Conservation (phyloP, 345 rosid genomes). For the Dipteronia dyeriana region DNA sequence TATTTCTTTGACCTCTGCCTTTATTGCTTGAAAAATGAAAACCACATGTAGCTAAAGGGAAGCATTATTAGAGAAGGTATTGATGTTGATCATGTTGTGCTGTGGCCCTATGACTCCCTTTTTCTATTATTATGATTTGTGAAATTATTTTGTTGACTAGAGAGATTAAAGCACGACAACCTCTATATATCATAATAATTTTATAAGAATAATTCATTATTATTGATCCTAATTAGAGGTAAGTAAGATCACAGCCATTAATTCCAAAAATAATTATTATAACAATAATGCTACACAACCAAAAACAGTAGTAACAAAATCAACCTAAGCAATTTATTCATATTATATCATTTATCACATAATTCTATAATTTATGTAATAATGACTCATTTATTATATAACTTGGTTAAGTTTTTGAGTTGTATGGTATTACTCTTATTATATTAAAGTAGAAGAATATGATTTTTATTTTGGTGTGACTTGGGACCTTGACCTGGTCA, state of each 20-base stretch:
- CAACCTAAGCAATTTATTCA: too few relatives aligned
- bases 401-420: too few relatives aligned
- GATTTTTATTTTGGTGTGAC: neutral
- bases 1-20: constrained; percentile 20
- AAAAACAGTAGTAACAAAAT: too few relatives aligned
- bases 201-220: neutral
- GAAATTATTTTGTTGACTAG: neutral
- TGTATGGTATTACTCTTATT: too few relatives aligned
- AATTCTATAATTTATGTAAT: too few relatives aligned
- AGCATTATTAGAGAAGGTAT: neutral
- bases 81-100: neutral
- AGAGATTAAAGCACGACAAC: neutral
- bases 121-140: neutral
- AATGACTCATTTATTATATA: too few relatives aligned
- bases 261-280: too few relatives aligned
- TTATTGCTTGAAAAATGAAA: constrained; percentile 17
- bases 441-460: neutral
- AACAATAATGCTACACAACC: too few relatives aligned
- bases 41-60: constrained; percentile 17
- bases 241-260: too few relatives aligned
- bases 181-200: neutral
- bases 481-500: neutral
- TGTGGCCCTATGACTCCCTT: neutral
- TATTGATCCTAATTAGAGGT: too few relatives aligned
- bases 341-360: too few relatives aligned